phyloP scores from a whole-genome alignment of 208 protist species.

The Trypanosomatidae sp. region DNA sequence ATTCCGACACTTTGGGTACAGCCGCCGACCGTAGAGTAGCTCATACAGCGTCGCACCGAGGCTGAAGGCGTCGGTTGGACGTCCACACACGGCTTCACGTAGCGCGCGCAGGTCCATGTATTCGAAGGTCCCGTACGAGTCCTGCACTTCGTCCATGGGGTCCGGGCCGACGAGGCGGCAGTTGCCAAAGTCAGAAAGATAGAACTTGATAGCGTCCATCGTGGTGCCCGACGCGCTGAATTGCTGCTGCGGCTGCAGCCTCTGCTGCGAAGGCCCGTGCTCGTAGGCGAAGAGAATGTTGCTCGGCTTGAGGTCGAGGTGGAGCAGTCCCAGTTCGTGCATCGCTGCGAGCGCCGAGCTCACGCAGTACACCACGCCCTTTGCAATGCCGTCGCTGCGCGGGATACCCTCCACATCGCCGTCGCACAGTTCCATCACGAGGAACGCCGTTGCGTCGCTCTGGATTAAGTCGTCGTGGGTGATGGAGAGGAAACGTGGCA shows the following conservation, averaged over 20 bases:
- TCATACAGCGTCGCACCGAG: slow-evolving; percentile 82
- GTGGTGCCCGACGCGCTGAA: not conserved
- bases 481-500: slow-evolving; percentile 82
- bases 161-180: slow-evolving; percentile 68
- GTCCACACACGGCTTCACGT: slow-evolving; percentile 57
- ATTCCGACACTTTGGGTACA: slow-evolving; percentile 72
- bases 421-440: slow-evolving; percentile 86
- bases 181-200: slow-evolving; percentile 89
- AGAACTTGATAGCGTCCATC: slow-evolving; percentile 66
- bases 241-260: not conserved
- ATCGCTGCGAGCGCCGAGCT: slow-evolving; percentile 75
- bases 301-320: slow-evolving; percentile 87
- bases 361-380: slow-evolving; percentile 79
- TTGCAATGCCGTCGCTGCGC: slow-evolving; percentile 47
- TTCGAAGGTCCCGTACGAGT: slow-evolving; percentile 78
- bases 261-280: slow-evolving; percentile 42
- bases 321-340: slow-evolving; percentile 78
- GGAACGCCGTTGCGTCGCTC: slow-evolving; percentile 71
- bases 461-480: slow-evolving; percentile 60
- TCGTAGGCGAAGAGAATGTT: slow-evolving; percentile 85
- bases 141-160: slow-evolving; percentile 39
- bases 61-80: slow-evolving; percentile 78
- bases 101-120: slow-evolving; percentile 88
- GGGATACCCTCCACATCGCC: slow-evolving; percentile 78
- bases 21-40: slow-evolving; percentile 56